These are phyloP conservation scores for Anacardium occidentale DNA, from an alignment of 345 rosid genomes.

Conservation along the genomic window DNA sequence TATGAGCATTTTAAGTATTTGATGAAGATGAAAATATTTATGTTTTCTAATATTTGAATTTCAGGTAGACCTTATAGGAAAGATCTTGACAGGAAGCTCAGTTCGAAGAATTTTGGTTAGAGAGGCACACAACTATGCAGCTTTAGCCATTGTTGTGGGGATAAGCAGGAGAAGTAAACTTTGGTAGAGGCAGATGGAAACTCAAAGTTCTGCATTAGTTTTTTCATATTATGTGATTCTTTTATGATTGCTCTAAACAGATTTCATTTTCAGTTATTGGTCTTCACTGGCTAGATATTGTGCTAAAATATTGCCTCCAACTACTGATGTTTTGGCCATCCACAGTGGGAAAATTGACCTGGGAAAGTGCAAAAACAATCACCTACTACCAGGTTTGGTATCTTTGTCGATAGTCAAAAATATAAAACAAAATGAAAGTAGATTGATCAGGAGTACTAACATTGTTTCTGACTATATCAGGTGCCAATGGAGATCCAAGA, in stretches of 20 bases:
- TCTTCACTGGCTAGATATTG: conserved; percentile 67
- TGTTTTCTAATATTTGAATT: conserved; percentile 19
- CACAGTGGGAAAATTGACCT: conserved; percentile 61
- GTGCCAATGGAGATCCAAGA: conserved; percentile 40
- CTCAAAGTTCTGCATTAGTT: conserved; percentile 9
- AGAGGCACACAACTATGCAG: conserved; percentile 60
- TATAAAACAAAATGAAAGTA: conserved; percentile 1
- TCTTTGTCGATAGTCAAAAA: background rate
- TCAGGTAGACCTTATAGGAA: conserved; percentile 69
- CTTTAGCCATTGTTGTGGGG: conserved; percentile 67
- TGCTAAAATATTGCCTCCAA: conserved; percentile 58
- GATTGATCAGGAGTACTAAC: conserved; percentile 7
- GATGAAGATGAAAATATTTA: background rate
- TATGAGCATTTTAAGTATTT: background rate
- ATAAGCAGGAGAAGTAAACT: conserved; percentile 41
- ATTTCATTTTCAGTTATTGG: conserved; percentile 41
- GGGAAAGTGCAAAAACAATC: conserved; percentile 53
- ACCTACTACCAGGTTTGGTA: conserved; percentile 57
- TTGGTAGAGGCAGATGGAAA: conserved; percentile 42
- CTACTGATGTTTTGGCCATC: conserved; percentile 72
- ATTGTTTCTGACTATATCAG: conserved; percentile 36
- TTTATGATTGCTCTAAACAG: conserved; percentile 34
- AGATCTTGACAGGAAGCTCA: conserved; percentile 50
- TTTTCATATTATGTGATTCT: conserved; percentile 19
- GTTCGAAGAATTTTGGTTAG: conserved; percentile 51